phyloP scores from a whole-genome alignment of 176 grass and related monocot genomes.

The Carex littledalei region DNA sequence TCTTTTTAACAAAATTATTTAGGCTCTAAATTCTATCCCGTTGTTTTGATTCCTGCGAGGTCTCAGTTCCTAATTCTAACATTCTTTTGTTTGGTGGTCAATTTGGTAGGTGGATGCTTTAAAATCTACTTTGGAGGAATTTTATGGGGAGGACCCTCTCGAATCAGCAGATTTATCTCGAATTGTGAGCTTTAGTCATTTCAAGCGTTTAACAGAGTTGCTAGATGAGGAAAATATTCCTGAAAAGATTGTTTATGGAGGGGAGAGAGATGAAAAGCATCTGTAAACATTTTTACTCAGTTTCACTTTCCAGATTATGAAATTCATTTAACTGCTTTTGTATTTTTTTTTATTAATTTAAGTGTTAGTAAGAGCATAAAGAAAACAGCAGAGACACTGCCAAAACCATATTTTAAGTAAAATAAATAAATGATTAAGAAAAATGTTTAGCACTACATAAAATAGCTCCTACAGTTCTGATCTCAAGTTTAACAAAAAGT shows the following conservation, averaged over 20 bases:
- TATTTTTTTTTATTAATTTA: background rate
- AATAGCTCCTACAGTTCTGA: no score
- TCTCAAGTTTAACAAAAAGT: no score
- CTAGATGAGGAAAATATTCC: slow-evolving; percentile 47
- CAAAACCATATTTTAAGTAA: background rate
- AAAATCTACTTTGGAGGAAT: slow-evolving; percentile 42
- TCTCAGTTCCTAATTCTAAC: background rate
- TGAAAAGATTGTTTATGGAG: slow-evolving; percentile 51
- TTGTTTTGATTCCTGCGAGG: background rate
- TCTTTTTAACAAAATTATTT: background rate
- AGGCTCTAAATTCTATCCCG: background rate
- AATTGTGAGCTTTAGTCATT: slow-evolving; percentile 49
- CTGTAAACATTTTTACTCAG: background rate
- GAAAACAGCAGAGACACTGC: background rate
- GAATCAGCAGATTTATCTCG: slow-evolving; percentile 37
- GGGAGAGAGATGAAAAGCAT: slow-evolving; percentile 33
- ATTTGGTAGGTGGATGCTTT: slow-evolving; percentile 58
- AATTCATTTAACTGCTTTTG: background rate
- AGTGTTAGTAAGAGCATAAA: background rate
- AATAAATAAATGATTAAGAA: background rate
- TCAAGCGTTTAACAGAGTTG: slow-evolving; percentile 40
- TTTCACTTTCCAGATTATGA: background rate
- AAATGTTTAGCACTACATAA: background rate
- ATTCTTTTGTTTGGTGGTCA: background rate
- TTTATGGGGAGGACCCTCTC: slow-evolving; percentile 27